Conservation (phyloP, 2,329 filamentous ascomycete species). For the Hyphodiscus sp. region DNA sequence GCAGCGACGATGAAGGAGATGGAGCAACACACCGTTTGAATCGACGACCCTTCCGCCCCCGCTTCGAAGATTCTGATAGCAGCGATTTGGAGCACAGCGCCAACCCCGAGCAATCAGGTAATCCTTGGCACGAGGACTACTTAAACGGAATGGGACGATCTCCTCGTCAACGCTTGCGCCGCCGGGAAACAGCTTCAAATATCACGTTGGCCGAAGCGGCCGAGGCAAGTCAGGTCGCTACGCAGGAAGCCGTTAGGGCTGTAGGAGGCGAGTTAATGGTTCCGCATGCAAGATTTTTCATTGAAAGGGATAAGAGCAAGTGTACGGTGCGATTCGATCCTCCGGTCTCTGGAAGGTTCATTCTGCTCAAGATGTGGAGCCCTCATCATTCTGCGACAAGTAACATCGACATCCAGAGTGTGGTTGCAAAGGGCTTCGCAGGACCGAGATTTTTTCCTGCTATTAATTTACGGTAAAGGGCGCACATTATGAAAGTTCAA, state of each 20-base stretch:
- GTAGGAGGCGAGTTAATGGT: slow-evolving; percentile 56
- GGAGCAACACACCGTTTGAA: slow-evolving; percentile 10
- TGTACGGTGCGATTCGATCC: slow-evolving; percentile 84
- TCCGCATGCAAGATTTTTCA: slow-evolving; percentile 77
- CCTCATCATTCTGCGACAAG: slow-evolving; percentile 55
- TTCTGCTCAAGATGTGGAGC: slow-evolving; percentile 87
- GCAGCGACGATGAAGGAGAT: slow-evolving; percentile 52
- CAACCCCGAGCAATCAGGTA: slow-evolving; percentile 17
- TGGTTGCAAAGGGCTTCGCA: slow-evolving; percentile 76
- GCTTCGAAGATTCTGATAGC: neutral
- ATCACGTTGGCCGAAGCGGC: slow-evolving; percentile 27
- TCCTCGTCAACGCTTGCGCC: slow-evolving; percentile 12
- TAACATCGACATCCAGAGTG: slow-evolving; percentile 87
- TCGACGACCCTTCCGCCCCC: slow-evolving; percentile 39
- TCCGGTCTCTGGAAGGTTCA: slow-evolving; percentile 72
- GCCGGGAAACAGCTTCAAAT: slow-evolving; percentile 27
- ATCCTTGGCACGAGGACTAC: slow-evolving; percentile 19
- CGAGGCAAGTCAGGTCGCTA: slow-evolving; percentile 38
- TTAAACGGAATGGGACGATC: slow-evolving; percentile 8
- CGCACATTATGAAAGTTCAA: neutral
- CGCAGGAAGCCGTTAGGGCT: slow-evolving; percentile 50
- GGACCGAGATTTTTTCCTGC: slow-evolving; percentile 80
- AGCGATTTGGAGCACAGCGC: slow-evolving; percentile 4
- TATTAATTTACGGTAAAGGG: slow-evolving; percentile 30
- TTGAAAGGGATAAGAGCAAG: slow-evolving; percentile 73